Evolutionary conservation across 768 basidiomycete species (phyloP), one percentile per base, ranked within the genome.

Genomic region (Gymnopilus dilepis): DNA sequence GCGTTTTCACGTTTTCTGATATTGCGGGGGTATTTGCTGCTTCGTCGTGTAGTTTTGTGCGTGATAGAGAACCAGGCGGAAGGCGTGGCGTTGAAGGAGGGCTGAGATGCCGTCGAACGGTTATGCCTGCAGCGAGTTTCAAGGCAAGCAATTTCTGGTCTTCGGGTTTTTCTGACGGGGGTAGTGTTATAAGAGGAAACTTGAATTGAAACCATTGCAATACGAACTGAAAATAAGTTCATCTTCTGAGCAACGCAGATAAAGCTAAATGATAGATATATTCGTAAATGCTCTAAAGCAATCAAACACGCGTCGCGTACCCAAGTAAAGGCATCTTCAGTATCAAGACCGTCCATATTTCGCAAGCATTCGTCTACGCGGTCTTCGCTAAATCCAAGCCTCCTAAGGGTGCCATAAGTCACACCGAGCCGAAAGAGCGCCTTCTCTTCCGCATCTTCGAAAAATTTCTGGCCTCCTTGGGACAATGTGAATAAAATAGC

Each of bases 261-360:
- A 85, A 34, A 94, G 79, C 94, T 94, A 59, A 52, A 38, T 22
- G 9, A 24, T 31, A 48, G 6, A n/a, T 41, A 38, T 50, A 60
- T n/a, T 31, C 5, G 19, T 38, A 12, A 15, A 33, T 26, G 45
- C 21, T 37, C 7, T 56, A 22, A 31, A 57, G 86, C 58, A 65
- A 33, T 26, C 51, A 28, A 56, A n/a, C 24, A 48, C 2, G 34
- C 2, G 8, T 9, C 2, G 34, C 34, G 34, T 51, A 97, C 94
- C 97, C 97, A 98, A 70, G 95, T 90, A 56, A 91, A 83, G 9
- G 92, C 94, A 54, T 94, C 91, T 15, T 98, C 96, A n/a, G 94
- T 76, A 24, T 92, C 92, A 31, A 90, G 76, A 12, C 88, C 84
- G 26, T 78, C 73, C 26, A 94, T 85, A 6, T 81, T 73, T 53